Evolutionary conservation across 306 rosid genomes (phyloP), one percentile per base, ranked within the genome.

Genomic region (Sesbania bispinosa): DNA sequence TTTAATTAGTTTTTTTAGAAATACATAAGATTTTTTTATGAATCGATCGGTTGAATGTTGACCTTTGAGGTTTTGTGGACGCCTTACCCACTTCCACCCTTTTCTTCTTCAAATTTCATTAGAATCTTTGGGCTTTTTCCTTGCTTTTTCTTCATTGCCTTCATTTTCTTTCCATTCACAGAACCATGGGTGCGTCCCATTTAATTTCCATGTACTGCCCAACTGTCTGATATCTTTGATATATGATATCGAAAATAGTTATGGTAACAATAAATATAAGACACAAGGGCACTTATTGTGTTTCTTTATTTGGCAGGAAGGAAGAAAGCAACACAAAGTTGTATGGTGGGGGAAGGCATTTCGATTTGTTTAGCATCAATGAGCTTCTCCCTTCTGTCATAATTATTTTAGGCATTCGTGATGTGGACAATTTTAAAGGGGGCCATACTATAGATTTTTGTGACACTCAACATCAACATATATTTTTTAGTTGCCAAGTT

Each of bases 301-400:
- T 69, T 69, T 58, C 81, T 50, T 77, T 50, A 13, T 61, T 69
- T 77, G 76, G 66, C 39, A 26, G 52, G 68, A 35, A 51, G 63
- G 4, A 50, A 24, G 38, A 67, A 20, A 53, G 57, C 58, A 59
- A 46, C 8, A 54, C 7, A 47, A 7, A 23, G 29, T 27, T 6
- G 30, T 21, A 26, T 60, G 60, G 59, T 41, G 59, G 64, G 64
- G 73, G 70, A 64, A 50, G 50, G 16, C 64, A 27, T 53, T 61
- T 47, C 14, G 50, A 38, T 35, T 67, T 67, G 43, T 18, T 45
- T 32, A 11, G 19, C 35, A 46, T 59, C 47, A 76, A 57, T 58
- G 75, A 58, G 46, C 43, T 58, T 16, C 16, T 18, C 59, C 24
- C 14, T 50, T 29, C n/a, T 67, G 11, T 65, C 76, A 36, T n/a